phyloP scores from a whole-genome alignment of 495 filamentous ascomycete species.

The Achaetomiella virescens region DNA sequence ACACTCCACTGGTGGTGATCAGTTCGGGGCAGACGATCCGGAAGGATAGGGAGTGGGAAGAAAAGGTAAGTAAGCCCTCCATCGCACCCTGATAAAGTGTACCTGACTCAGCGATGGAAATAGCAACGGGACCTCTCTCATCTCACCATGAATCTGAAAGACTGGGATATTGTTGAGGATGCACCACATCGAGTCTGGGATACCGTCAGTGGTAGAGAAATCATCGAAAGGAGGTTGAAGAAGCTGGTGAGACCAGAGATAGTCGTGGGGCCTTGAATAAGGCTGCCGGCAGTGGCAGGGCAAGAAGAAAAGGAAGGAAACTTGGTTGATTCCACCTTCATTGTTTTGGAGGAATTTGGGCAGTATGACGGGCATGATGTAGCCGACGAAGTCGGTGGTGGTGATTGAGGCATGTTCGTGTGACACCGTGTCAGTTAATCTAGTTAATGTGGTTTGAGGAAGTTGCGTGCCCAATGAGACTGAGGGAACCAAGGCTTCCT shows the following conservation, averaged over 20 bases:
- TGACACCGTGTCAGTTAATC: too few species aligned
- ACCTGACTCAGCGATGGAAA: slow-evolving; percentile 21
- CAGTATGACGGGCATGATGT: too few species aligned
- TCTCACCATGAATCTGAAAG: slow-evolving; percentile 65
- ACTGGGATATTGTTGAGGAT: slow-evolving; percentile 80
- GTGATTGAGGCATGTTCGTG: too few species aligned
- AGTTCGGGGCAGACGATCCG: slow-evolving; percentile 61
- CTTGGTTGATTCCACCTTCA: too few species aligned
- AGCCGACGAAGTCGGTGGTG: too few species aligned
- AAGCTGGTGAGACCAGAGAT: slow-evolving; percentile 40
- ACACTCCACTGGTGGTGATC: slow-evolving; percentile 71
- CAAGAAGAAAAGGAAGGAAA: too few species aligned
- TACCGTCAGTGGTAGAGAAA: slow-evolving; percentile 55
- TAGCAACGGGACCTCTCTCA: slow-evolving; percentile 73
- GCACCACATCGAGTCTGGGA: slow-evolving; percentile 87
- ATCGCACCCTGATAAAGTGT: not conserved
- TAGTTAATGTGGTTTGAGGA: too few species aligned
- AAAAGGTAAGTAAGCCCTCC: slow-evolving; percentile 35
- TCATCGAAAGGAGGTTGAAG: slow-evolving; percentile 50
- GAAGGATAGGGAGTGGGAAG: slow-evolving; percentile 62
- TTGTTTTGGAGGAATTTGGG: too few species aligned
- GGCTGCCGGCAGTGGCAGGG: not conserved
- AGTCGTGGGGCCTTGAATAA: not conserved
- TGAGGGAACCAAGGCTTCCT: too few species aligned
- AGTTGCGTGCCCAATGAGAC: too few species aligned